Base-by-base conservation (phyloP, 805 yeast species). In the Isabelozyma rhagii region DNA sequence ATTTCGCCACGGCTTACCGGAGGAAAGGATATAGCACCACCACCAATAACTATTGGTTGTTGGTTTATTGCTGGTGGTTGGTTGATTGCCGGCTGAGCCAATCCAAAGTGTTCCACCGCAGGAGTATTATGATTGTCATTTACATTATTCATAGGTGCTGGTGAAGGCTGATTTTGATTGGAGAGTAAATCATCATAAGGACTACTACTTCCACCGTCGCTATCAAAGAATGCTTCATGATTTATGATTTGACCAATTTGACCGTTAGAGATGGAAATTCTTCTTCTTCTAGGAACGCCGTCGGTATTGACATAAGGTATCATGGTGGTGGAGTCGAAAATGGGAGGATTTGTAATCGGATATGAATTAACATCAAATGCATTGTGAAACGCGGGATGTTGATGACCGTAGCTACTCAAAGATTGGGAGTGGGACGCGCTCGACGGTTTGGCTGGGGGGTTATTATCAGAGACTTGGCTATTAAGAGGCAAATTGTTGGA, bases 191-290 rank as follows among this genome's bases (percentile, higher is more conserved):
- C 67, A 39, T 63, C 66, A 39, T 55, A 48, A 45, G 51, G 56
- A 43, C 31, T 44, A 43, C 31, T 44, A n/a, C 21, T 28, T 10
- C 28, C 31, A 3, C 25, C 42, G 25, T 69, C 69, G 45, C 62
- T 58, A 41, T 66, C 62, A 47, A 65, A 66, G 25, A 63, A 61
- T 2, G 75, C 75, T 52, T 72, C 78, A 55, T 74, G 78, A 56
- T 65, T 72, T 42, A 81, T 77, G 36, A 87, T 79, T 60, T 87
- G 96, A 44, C 91, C 88, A 55, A 87, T 87, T 61, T 87, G 96
- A 59, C 96, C 96, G 67, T 87, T 87, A 9, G 93, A 85, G 47
- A 87, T 87, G 42, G 94, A 87, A 2, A 87, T 83, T 61, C 96
- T 77, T 62, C 94, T 74, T 61, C 85, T 72, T 43, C 78, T 60